Evolutionary conservation across 306 rosid genomes (phyloP), one percentile per base, ranked within the genome.

Genomic region (Fagus sylvatica): DNA sequence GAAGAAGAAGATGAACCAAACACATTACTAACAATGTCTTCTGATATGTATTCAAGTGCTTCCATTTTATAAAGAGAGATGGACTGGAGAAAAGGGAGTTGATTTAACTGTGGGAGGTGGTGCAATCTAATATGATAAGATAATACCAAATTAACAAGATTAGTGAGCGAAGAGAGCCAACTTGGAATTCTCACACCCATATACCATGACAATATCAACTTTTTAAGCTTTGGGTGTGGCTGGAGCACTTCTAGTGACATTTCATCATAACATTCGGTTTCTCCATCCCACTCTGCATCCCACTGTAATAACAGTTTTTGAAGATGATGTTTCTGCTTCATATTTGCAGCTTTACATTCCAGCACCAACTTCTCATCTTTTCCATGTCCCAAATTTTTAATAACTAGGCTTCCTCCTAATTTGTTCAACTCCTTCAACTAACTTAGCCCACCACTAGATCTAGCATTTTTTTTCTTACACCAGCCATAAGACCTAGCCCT

Each of bases 81-180:
- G 59, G 28, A 30, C 72, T 61, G 13, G 40, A 75, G 76, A 0
- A 2, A 3, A 30, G 41, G 74, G 39, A 76, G 84, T 28, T 12
- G 1, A 76, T 81, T n/a, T 69, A 71, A 6, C 40, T 3, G 19
- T 4, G 70, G 60, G 2, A 76, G 54, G 37, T 1, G 30, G 36
- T 62, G 0, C 34, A 40, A 55, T 1, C 19, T 40, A 6, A 15
- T 1, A 53, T 76, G 62, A 4, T 64, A 7, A 1, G 1, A 40
- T 32, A 76, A 41, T 16, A 41, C 22, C 1, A 81, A 15, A 33
- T 71, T 53, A 33, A 71, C 62, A 17, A 81, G 78, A 72, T 48
- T 1, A n/a, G 3, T 6, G 4, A 53, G 4, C 3, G 75, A n/a
- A 6, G 37, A 0, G 0, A 72, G 1, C 81, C 74, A 71, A 6